phyloP scores from a whole-genome alignment of 2,329 filamentous ascomycete species.

The Aspergillus sp. region DNA sequence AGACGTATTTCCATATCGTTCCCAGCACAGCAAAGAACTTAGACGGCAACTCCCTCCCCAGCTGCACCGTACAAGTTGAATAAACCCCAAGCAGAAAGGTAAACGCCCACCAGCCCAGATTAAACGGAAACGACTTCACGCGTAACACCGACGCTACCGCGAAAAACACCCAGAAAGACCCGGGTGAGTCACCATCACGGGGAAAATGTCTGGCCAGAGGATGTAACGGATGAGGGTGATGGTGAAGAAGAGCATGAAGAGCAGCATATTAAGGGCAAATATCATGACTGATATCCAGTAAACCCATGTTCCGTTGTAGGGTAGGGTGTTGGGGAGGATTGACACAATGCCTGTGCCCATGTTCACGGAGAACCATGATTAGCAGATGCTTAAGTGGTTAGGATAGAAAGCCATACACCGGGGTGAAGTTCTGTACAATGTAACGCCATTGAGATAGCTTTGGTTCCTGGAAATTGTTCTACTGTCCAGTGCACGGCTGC shows the following conservation, averaged over 20 bases:
- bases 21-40: constrained; percentile 52
- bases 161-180: constrained; percentile 28
- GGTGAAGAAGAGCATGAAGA: constrained; percentile 25
- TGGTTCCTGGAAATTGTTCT: too few species aligned
- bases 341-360: constrained; percentile 36
- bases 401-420: constrained; percentile 27
- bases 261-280: constrained; percentile 22
- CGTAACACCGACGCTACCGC: constrained; percentile 23
- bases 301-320: constrained; percentile 31
- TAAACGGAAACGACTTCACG: constrained; percentile 46
- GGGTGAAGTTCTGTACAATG: constrained; percentile 26
- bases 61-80: constrained; percentile 35
- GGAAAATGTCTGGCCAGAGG: constrained; percentile 61
- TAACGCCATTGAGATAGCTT: constrained; percentile 14
- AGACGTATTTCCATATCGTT: constrained; percentile 26
- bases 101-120: constrained; percentile 58
- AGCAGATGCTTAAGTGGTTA: not conserved
- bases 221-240: constrained; percentile 56
- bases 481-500: too few species aligned
- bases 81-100: constrained; percentile 55
- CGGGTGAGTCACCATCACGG: constrained; percentile 60
- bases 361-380: constrained; percentile 28
- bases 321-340: constrained; percentile 27
- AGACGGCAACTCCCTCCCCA: constrained; percentile 48
- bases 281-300: constrained; percentile 28